A percentile compares a stretch with the other conserved stretches of the same genome.
These are phyloP conservation scores for Hypoxylon rubiginosum DNA, from an alignment of 2,329 filamentous ascomycete genomes.

Conservation along the genomic window DNA sequence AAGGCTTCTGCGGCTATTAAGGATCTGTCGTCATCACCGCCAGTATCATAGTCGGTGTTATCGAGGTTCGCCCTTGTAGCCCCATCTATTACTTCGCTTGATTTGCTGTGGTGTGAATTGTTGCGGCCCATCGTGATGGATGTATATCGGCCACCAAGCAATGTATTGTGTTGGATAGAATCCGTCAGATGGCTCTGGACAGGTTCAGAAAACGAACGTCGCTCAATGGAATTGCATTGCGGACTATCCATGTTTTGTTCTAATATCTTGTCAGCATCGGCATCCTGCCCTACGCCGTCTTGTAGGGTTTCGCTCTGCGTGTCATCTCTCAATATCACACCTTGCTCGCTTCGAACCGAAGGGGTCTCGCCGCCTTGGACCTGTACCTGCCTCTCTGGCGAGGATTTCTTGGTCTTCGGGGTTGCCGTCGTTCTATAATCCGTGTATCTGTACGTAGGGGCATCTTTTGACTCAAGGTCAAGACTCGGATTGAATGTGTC, in stretches of 20 bases:
- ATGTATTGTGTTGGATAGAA: slow-evolving; percentile 10
- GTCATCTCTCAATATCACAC: slow-evolving; percentile 50
- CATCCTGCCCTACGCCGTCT: slow-evolving; percentile 23
- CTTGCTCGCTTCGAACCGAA: slow-evolving; percentile 52
- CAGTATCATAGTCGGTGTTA: not conserved
- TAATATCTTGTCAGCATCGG: slow-evolving; percentile 4
- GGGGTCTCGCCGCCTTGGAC: slow-evolving; percentile 45
- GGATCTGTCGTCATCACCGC: not conserved
- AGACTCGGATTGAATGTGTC: slow-evolving; percentile 51
- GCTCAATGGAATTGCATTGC: not conserved
- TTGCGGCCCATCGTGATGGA: slow-evolving; percentile 18
- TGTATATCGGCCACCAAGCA: slow-evolving; percentile 7
- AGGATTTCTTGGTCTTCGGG: slow-evolving; percentile 46
- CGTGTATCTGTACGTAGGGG: slow-evolving; percentile 44
- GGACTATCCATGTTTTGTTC: slow-evolving; percentile 10
- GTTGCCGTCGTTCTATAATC: slow-evolving; percentile 42
- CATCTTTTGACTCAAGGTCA: slow-evolving; percentile 47
- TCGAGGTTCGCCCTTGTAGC: not conserved
- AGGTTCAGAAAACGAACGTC: slow-evolving; percentile 41
- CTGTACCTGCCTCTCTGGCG: slow-evolving; percentile 48
- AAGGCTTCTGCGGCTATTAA: not conserved
- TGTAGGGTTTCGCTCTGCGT: slow-evolving; percentile 36
- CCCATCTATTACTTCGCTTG: not conserved
- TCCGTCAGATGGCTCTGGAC: not conserved
- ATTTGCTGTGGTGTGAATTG: slow-evolving; percentile 14